These are phyloP conservation scores for Geoglossum cookeanum DNA, from an alignment of 2,329 filamentous ascomycete species.

Conservation along the genomic window DNA sequence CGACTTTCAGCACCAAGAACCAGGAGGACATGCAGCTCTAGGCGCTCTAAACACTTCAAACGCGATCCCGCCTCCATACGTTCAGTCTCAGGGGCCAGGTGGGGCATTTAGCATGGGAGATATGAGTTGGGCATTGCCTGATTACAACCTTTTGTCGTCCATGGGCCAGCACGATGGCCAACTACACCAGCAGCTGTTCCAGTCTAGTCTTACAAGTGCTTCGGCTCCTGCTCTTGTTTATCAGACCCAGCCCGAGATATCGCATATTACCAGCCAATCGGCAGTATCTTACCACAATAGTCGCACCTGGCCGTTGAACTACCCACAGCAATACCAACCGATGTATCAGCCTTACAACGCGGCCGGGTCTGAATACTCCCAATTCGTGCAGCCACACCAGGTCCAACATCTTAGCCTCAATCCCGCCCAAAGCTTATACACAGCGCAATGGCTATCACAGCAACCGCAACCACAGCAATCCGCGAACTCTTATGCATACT, in stretches of 20 bases:
- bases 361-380: not conserved
- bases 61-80: not conserved
- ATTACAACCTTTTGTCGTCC: not conserved
- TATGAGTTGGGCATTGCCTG: not conserved
- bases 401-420: not conserved
- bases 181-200: conserved; percentile 13
- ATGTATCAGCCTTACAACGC: not conserved
- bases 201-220: conserved; percentile 15
- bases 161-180: not conserved
- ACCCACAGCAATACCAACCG: conserved; percentile 1
- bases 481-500: not conserved
- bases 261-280: conserved; percentile 17
- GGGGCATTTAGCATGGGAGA: not conserved
- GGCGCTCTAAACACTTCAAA: not conserved
- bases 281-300: conserved; percentile 3
- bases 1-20: not conserved
- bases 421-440: not conserved
- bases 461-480: not conserved
- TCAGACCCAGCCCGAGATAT: conserved; percentile 19
- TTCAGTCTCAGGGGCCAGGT: not conserved
- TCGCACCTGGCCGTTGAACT: not conserved
- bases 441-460: not conserved
- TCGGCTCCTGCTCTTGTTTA: conserved; percentile 23
- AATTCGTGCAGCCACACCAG: conserved; percentile 1
- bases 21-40: not conserved